Conservation (phyloP, 352 stramenopile species). For the Phytopythium montanum region DNA sequence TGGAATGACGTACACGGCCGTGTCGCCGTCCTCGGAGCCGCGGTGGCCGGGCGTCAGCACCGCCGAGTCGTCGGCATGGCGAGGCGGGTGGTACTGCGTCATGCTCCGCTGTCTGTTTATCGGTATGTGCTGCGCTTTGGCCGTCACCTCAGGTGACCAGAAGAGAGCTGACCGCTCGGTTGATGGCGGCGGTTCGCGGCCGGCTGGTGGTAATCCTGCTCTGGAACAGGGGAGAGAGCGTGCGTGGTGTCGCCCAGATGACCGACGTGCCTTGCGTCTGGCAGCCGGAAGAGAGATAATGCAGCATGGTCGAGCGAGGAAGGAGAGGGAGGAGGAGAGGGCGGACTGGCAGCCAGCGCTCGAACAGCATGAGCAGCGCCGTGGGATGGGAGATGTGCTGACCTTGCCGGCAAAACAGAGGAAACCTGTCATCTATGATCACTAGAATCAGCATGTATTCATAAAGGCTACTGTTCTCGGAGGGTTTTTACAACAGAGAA, state of each 20-base stretch:
- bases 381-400: background rate
- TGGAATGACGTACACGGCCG: constrained; percentile 7
- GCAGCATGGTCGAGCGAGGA: background rate
- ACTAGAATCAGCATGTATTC: background rate
- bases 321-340: background rate
- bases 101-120: background rate
- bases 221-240: background rate
- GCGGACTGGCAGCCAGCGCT: constrained; percentile 5
- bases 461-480: background rate
- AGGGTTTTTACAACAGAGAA: background rate
- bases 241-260: background rate
- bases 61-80: background rate
- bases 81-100: background rate
- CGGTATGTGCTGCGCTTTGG: too few relatives aligned
- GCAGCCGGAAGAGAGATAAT: background rate
- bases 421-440: background rate
- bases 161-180: background rate
- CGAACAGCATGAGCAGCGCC: constrained; percentile 6
- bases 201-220: background rate
- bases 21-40: background rate
- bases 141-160: too few relatives aligned
- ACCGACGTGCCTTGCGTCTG: background rate
- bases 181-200: background rate
- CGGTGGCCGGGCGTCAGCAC: constrained; percentile 3
- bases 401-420: background rate